Conservation (phyloP, 352 stramenopile species). For the Phytophthora hybrid region DNA sequence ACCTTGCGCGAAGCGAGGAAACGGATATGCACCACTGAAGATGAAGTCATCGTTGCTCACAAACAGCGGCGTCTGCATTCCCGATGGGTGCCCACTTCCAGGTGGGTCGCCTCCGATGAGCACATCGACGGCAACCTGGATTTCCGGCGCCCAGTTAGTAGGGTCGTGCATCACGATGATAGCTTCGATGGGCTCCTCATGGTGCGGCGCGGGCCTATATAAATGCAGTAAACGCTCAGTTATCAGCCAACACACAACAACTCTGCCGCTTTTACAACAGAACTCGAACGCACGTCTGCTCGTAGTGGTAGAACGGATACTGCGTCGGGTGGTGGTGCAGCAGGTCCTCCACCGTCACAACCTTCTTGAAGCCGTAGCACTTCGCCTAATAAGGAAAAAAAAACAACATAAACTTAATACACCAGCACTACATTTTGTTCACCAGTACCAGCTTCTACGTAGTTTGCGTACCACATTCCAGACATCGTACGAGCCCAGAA, state of each 20-base stretch:
- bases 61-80: conserved; percentile 81
- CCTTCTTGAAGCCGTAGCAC: conserved; percentile 87
- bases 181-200: conserved; percentile 80
- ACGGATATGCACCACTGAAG: conserved; percentile 85
- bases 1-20: conserved; percentile 88
- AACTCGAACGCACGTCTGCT: conserved; percentile 55
- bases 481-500: conserved; percentile 88
- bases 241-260: conserved; percentile 3
- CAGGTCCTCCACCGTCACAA: conserved; percentile 79
- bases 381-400: conserved; percentile 36
- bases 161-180: conserved; percentile 93
- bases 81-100: conserved; percentile 55
- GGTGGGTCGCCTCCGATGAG: conserved; percentile 84
- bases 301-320: conserved; percentile 84
- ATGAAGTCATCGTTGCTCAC: conserved; percentile 91
- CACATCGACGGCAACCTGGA: conserved; percentile 92
- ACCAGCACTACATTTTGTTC: not conserved
- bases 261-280: not conserved
- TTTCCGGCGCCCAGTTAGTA: conserved; percentile 88
- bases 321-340: conserved; percentile 73
- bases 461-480: conserved; percentile 66
- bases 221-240: not conserved
- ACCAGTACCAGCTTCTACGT: not conserved
- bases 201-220: conserved; percentile 53
- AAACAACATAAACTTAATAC: not conserved